Evolutionary conservation across 139 green algal genomes (phyloP).

Genomic region (Micractinium conductrix): DNA sequence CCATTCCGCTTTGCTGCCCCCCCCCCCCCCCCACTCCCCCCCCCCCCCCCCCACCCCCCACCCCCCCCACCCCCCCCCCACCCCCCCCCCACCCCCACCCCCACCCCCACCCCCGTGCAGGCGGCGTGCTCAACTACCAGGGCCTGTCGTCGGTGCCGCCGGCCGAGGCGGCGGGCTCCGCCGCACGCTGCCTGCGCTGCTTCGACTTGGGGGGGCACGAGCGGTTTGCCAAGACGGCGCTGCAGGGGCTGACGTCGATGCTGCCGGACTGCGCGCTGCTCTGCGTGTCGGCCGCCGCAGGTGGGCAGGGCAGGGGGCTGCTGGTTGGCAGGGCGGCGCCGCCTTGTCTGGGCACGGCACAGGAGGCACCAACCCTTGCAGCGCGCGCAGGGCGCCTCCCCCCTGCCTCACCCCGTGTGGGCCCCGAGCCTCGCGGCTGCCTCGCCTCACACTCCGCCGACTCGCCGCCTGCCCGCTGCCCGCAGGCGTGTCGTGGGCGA

Average conservation of each 20-base stretch:
- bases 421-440: too few species aligned
- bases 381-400: too few species aligned
- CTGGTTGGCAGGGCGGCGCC: neutral
- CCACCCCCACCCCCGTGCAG: neutral
- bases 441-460: too few species aligned
- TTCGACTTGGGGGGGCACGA: constrained; percentile 87
- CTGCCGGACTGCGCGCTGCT: constrained; percentile 82
- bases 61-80: too few species aligned
- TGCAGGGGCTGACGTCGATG: constrained; percentile 77
- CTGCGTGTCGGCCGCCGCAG: constrained; percentile 57
- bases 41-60: too few species aligned
- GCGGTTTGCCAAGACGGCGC: constrained; percentile 82
- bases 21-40: too few species aligned
- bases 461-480: neutral
- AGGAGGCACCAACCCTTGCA: neutral
- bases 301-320: neutral
- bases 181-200: constrained; percentile 65
- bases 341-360: neutral
- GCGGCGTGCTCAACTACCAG: constrained; percentile 72
- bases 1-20: too few species aligned
- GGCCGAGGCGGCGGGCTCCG: constrained; percentile 58
- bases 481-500: constrained; percentile 51
- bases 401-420: too few species aligned
- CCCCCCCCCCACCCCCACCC: neutral
- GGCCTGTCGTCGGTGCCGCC: constrained; percentile 55